Conservation (phyloP, 163 green algal genomes). For the Chlamydomonas reinhardtii region DNA sequence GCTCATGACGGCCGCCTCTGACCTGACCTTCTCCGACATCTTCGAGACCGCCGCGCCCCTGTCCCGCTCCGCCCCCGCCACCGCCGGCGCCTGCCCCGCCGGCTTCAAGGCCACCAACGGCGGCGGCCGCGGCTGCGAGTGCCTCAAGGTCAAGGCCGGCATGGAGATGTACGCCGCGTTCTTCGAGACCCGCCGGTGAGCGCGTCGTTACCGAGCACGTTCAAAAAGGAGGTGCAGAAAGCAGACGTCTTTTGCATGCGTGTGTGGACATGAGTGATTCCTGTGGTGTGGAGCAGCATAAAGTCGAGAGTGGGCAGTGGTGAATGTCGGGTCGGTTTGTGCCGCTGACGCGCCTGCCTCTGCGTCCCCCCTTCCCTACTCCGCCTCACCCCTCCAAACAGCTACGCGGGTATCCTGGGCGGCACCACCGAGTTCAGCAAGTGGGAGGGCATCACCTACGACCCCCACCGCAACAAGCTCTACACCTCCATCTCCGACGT, state of each 20-base stretch:
- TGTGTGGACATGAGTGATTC: too few species aligned
- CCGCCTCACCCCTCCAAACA: background rate
- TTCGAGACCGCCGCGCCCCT: constrained; percentile 50
- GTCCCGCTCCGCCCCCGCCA: background rate
- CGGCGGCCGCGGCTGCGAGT: constrained; percentile 54
- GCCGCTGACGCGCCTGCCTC: too few species aligned
- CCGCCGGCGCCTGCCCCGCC: constrained; percentile 61
- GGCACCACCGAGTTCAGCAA: constrained; percentile 76
- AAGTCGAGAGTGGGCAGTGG: too few species aligned
- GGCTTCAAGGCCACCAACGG: constrained; percentile 72
- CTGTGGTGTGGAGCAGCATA: too few species aligned
- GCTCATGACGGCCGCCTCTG: constrained; percentile 1
- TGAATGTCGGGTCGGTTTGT: too few species aligned
- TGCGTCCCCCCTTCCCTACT: background rate
- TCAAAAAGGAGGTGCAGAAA: too few species aligned
- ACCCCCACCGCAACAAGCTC: constrained; percentile 37
- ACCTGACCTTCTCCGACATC: constrained; percentile 59
- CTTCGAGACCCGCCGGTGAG: constrained; percentile 71
- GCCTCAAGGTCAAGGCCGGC: constrained; percentile 68
- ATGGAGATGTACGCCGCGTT: constrained; percentile 69
- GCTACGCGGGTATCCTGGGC: constrained; percentile 62
- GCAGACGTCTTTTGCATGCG: too few species aligned
- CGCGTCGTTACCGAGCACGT: too few species aligned
- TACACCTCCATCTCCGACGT: constrained; percentile 64
- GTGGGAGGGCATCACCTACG: constrained; percentile 71